Conservation (phyloP, 2,329 filamentous ascomycete genomes). For the Aspergillus hortae region DNA sequence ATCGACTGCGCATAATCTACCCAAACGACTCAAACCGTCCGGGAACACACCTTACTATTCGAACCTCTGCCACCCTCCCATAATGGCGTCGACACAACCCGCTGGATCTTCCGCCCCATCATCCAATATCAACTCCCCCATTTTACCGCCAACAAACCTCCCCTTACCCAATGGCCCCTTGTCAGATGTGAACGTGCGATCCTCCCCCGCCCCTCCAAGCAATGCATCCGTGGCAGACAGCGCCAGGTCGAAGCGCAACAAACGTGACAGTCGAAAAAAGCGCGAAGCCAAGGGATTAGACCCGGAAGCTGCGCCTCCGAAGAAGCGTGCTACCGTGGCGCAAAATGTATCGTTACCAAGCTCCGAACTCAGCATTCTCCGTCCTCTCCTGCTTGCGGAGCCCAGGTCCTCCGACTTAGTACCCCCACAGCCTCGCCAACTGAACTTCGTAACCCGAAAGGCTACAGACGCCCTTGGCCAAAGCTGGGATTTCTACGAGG, state of each 20-base stretch:
- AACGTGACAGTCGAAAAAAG: slow-evolving; percentile 44
- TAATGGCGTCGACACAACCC: slow-evolving; percentile 33
- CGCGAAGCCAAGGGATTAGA: slow-evolving; percentile 42
- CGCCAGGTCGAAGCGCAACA: slow-evolving; percentile 37
- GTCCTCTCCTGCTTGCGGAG: slow-evolving; percentile 39
- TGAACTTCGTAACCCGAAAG: slow-evolving; percentile 36
- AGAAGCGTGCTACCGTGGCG: slow-evolving; percentile 30
- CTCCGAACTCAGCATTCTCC: slow-evolving; percentile 37
- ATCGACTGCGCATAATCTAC: background rate
- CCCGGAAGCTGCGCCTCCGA: slow-evolving; percentile 31
- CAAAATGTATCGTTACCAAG: slow-evolving; percentile 34
- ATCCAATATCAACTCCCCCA: slow-evolving; percentile 36
- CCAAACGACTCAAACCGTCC: too few relatives aligned
- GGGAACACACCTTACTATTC: too few relatives aligned
- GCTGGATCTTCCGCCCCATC: slow-evolving; percentile 33
- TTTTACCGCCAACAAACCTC: slow-evolving; percentile 25
- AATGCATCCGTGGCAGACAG: slow-evolving; percentile 26
- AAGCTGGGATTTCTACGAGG: slow-evolving; percentile 42
- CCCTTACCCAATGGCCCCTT: slow-evolving; percentile 26
- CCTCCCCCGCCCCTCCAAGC: slow-evolving; percentile 32
- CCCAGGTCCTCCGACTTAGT: slow-evolving; percentile 35
- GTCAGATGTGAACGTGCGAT: slow-evolving; percentile 28
- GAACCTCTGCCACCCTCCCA: background rate
- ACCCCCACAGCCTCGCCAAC: slow-evolving; percentile 38
- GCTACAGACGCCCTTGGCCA: slow-evolving; percentile 32